phyloP scores from a whole-genome alignment of 78 protist species.

The Dictyostelium firmibasis region DNA sequence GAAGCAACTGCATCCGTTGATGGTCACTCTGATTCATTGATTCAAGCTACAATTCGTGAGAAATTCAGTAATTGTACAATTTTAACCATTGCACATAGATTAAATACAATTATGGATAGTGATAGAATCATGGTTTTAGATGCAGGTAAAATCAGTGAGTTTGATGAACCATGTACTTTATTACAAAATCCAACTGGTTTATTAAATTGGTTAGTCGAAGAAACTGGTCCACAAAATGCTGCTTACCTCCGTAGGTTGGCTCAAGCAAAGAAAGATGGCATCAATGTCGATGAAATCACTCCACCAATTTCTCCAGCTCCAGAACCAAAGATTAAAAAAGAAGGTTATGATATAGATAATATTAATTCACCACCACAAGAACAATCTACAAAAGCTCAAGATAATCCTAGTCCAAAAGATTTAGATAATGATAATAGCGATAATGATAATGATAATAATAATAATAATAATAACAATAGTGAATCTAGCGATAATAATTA shows the following conservation, averaged over 20 bases:
- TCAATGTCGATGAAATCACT: not conserved
- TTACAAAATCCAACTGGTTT: slow-evolving; percentile 55
- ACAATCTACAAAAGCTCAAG: not conserved
- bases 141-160: slow-evolving; percentile 71
- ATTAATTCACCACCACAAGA: not conserved
- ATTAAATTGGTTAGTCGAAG: slow-evolving; percentile 73
- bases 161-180: slow-evolving; percentile 63
- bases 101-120: slow-evolving; percentile 94
- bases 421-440: not conserved
- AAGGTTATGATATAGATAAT: not conserved
- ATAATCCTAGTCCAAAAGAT: not conserved
- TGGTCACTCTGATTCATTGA: slow-evolving; percentile 85
- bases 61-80: slow-evolving; percentile 76
- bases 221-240: slow-evolving; percentile 67
- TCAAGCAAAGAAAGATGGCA: not conserved
- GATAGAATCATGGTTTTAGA: slow-evolving; percentile 83
- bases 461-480: not conserved
- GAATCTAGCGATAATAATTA: not conserved
- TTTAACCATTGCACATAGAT: slow-evolving; percentile 94
- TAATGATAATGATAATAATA: not conserved
- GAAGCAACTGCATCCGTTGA: slow-evolving; percentile 96
- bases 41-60: slow-evolving; percentile 85
- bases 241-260: slow-evolving; percentile 22
- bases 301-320: not conserved
- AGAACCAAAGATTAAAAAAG: not conserved